Evolutionary conservation across 306 rosid genomes (phyloP), one percentile per base, ranked within the genome.

Genomic region (Gastrolobium villosum): DNA sequence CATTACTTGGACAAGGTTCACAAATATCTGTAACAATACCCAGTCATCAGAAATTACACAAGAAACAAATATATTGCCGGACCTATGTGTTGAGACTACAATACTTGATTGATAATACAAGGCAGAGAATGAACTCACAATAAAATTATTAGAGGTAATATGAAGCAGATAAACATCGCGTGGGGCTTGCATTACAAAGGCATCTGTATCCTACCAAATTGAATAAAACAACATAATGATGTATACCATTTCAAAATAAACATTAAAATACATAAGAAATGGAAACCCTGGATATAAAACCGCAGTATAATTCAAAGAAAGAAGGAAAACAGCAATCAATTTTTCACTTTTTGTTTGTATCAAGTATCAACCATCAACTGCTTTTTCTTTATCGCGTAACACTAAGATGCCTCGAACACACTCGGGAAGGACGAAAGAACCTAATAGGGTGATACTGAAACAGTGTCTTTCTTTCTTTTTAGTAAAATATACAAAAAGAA

Each of bases 1-100:
- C 99, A 76, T 92, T 86, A 82, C 72, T 88, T 26, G 99, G 97
- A 84, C 97, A 94, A 83, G 97, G 92, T 81, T 87, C 90, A 79
- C 97, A 94, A 80, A 40, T 62, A 87, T 88, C 97, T 92, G 95
- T 31, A 70, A 69, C 15, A 13, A 74, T 73, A 26, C 10, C 40
- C 8, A 30, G 65, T 11, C 52, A 55, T 31, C 41, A 61, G 39
- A 73, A 78, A 40, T 7, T 49, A 52, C 10, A 45, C 6, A 62
- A 53, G 48, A 44, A 81, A 66, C 35, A 81, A 62, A 62, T 44
- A 64, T 49, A 48, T 43, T n/a, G 15, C 71, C 20, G 61, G 49
- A 62, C 8, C 10, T 40, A 50, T 4, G 56, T n/a, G 14, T 55
- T 55, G 77, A 66, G 57, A 75, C 54, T 52, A 36, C 35, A 72